phyloP scores from a whole-genome alignment of 2,329 filamentous ascomycete species.

The Xylaria multiplex region DNA sequence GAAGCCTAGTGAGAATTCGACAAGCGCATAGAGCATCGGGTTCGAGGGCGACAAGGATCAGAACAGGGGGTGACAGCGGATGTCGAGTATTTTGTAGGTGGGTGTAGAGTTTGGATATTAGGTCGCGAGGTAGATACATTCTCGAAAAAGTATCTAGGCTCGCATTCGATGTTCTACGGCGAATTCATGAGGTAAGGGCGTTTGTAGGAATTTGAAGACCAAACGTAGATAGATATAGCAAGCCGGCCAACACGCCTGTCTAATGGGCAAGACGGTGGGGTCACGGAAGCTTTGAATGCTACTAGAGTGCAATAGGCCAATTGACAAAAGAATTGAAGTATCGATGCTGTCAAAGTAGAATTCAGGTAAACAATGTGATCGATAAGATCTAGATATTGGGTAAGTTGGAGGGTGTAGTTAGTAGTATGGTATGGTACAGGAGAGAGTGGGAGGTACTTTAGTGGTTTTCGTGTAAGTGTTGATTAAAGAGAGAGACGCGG shows the following conservation, averaged over 20 bases:
- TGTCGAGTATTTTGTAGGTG: conserved; percentile 88
- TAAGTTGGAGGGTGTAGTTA: conserved; percentile 17
- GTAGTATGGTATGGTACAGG: conserved; percentile 21
- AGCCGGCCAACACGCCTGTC: conserved; percentile 16
- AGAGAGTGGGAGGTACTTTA: conserved; percentile 30
- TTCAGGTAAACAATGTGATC: conserved; percentile 27
- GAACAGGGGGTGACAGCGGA: conserved; percentile 88
- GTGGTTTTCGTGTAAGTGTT: conserved; percentile 33
- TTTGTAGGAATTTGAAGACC: conserved; percentile 6
- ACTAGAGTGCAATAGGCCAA: conserved; percentile 23
- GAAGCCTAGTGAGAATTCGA: conserved; percentile 89
- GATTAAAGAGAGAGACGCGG: conserved; percentile 40
- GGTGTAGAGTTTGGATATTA: conserved; percentile 90
- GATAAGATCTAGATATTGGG: conserved; percentile 4
- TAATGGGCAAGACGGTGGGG: conserved; percentile 3
- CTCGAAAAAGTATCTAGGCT: conserved; percentile 48
- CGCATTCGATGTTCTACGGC: conserved; percentile 47
- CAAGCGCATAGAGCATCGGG: conserved; percentile 96
- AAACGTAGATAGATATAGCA: conserved; percentile 3
- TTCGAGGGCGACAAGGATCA: conserved; percentile 92
- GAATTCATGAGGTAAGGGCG: conserved; percentile 48
- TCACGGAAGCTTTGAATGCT: background rate
- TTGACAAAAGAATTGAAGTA: conserved; percentile 28
- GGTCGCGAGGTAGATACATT: conserved; percentile 94
- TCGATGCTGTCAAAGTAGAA: conserved; percentile 35